Conservation (phyloP, 345 rosid genomes). For the Bruguiera sexangula region DNA sequence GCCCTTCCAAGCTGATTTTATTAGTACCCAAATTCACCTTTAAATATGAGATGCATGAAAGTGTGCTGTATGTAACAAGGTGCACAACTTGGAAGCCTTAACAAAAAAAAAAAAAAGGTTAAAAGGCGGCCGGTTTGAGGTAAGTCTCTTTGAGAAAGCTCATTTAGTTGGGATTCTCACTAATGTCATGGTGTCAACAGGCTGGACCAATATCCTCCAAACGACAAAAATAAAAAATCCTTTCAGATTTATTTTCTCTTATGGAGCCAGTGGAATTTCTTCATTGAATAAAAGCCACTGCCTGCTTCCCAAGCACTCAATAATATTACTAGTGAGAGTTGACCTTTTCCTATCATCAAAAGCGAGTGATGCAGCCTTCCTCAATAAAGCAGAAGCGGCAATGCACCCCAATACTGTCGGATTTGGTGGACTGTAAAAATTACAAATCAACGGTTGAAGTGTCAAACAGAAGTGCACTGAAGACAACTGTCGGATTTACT, state of each 20-base stretch:
- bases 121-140: not conserved
- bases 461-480: not conserved
- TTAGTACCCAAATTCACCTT: not conserved
- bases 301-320: constrained; percentile 75
- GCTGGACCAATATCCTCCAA: constrained; percentile 69
- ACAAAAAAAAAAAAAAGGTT: not conserved
- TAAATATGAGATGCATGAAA: not conserved
- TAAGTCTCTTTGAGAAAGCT: not conserved
- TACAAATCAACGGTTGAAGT: not conserved
- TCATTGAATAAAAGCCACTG: constrained; percentile 10
- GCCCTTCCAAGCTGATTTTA: too few species aligned
- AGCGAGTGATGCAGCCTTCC: constrained; percentile 85
- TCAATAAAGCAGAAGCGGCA: constrained; percentile 78
- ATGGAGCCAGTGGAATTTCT: not conserved
- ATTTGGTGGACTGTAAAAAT: constrained; percentile 35
- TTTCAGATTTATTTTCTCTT: not conserved
- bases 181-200: constrained; percentile 14
- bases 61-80: too few species aligned
- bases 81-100: too few species aligned
- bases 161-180: not conserved
- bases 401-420: constrained; percentile 86
- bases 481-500: not conserved
- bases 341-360: constrained; percentile 64
- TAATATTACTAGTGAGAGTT: constrained; percentile 80
- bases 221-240: constrained; percentile 30